phyloP scores from a whole-genome alignment of 768 basidiomycete genomes.

The Lentinula sp. region DNA sequence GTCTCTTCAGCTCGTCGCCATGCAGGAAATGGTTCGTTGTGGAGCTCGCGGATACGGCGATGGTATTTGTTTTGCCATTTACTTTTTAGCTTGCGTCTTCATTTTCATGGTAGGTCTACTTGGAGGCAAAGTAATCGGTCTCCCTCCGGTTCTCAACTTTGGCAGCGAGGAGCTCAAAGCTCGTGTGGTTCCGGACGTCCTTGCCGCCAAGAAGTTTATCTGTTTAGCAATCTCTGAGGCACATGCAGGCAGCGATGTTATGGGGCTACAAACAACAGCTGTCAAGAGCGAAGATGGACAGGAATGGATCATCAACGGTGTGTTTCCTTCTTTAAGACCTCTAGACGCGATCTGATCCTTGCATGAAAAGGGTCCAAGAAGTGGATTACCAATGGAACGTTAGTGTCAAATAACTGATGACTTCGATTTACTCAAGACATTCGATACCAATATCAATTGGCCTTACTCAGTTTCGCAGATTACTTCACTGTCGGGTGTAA shows the following conservation, averaged over 20 bases:
- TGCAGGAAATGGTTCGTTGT: slow-evolving; percentile 68
- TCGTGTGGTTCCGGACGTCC: slow-evolving; percentile 56
- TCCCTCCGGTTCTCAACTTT: slow-evolving; percentile 84
- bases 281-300: slow-evolving; percentile 75
- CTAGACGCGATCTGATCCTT: slow-evolving; percentile 4
- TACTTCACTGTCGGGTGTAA: slow-evolving; percentile 67
- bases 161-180: slow-evolving; percentile 51
- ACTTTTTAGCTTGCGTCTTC: not conserved
- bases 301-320: slow-evolving; percentile 74
- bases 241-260: slow-evolving; percentile 80
- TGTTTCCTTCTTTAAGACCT: slow-evolving; percentile 14
- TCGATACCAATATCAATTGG: no score
- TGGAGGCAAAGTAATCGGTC: slow-evolving; percentile 74
- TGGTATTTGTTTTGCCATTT: slow-evolving; percentile 31
- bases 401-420: slow-evolving; percentile 11
- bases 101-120: slow-evolving; percentile 36
- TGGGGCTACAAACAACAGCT: slow-evolving; percentile 68
- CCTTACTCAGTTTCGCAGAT: slow-evolving; percentile 33
- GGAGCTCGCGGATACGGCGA: slow-evolving; percentile 77
- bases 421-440: no score
- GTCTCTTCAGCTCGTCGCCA: slow-evolving; percentile 57
- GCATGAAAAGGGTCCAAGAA: slow-evolving; percentile 52
- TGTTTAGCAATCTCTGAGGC: slow-evolving; percentile 87
- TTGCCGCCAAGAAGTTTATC: slow-evolving; percentile 72
- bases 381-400: slow-evolving; percentile 78